Base-by-base conservation (phyloP, 2,329 filamentous ascomycete species). In the Trichoderma koningii region DNA sequence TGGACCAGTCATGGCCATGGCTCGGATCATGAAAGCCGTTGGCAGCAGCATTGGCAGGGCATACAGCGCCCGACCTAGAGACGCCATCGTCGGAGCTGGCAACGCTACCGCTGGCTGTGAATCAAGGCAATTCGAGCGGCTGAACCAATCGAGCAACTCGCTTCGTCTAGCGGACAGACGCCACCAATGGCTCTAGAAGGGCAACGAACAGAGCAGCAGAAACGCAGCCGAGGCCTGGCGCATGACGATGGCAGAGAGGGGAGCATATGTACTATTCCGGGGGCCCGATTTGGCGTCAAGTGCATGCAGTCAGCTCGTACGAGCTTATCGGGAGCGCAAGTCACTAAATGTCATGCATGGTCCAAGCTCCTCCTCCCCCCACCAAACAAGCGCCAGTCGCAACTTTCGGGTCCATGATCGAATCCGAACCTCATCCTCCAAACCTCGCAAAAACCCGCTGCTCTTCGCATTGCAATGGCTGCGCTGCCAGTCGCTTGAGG, bases 361-460 rank as follows among this genome's bases (percentile, higher is more conserved):
- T 57, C 64, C 51, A 64, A 66, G 64, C 64, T 66, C 64, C 64
- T 51, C 52, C 59, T 10, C 45, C 64, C 64, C 56, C 64, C 59
- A 59, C 21, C 21, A 23, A 23, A 23, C 21, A 48, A 45, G 45
- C 50, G 51, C 42, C 59, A 21, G 38, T 28, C 59, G 52, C 57
- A 56, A 42, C 38, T 63, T 41, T 44, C 50, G 23, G 42, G 30
- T 12, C 26, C 51, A 64, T 64, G 61, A 64, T 64, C 51, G 30
- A 50, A 64, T 64, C 61, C 60, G 53, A 55, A 48, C 51, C 45
- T 57, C 45, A 56, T 53, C 59, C 60, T 51, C 60, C 61, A 64
- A 23, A 23, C 21, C 21, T 23, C 21, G 21, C 21, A 51, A 57
- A 64, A 38, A 14, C 34, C 34, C 56, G 26, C 41, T 48, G 28